A percentile compares a stretch with the other conserved stretches of the same genome.
Evolutionary conservation across 1,284 basidiomycete species (phyloP).

Genomic region (Violaceomyces palustris): DNA sequence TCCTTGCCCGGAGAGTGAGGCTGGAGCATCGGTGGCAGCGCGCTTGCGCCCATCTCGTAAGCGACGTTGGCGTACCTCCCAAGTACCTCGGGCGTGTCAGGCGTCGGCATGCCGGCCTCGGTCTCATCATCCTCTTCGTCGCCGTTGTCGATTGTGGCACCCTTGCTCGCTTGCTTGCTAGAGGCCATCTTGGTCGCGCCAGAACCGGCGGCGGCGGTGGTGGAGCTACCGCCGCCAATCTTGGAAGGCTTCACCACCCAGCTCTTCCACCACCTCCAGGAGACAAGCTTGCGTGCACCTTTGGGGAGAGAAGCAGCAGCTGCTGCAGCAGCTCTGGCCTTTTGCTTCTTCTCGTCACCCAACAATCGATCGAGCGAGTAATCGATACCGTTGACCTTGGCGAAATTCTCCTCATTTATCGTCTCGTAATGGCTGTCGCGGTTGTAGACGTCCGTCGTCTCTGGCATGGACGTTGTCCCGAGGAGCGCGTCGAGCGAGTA

Average conservation of each 20-base stretch:
- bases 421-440: conserved; percentile 28
- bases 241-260: too few species aligned
- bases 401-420: conserved; percentile 82
- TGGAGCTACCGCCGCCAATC: too few species aligned
- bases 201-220: too few species aligned
- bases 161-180: too few species aligned
- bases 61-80: conserved; percentile 49
- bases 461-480: conserved; percentile 26
- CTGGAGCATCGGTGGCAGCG: conserved; percentile 45
- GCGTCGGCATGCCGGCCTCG: conserved; percentile 48
- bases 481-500: conserved; percentile 91
- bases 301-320: too few species aligned
- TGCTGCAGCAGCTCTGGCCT: too few species aligned
- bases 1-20: conserved; percentile 33
- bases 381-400: conserved; percentile 92
- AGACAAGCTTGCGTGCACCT: too few species aligned
- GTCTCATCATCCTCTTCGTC: conserved; percentile 19
- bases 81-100: conserved; percentile 49
- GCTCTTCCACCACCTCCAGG: too few species aligned
- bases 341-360: conserved; percentile 23
- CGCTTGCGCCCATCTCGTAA: conserved; percentile 46
- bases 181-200: too few species aligned
- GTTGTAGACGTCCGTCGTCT: conserved; percentile 24
- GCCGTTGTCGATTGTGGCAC: conserved; percentile 10
- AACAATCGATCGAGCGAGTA: conserved; percentile 80